Base-by-base conservation (phyloP, 495 filamentous ascomycete genomes). In the Penicillium egyptiacum region DNA sequence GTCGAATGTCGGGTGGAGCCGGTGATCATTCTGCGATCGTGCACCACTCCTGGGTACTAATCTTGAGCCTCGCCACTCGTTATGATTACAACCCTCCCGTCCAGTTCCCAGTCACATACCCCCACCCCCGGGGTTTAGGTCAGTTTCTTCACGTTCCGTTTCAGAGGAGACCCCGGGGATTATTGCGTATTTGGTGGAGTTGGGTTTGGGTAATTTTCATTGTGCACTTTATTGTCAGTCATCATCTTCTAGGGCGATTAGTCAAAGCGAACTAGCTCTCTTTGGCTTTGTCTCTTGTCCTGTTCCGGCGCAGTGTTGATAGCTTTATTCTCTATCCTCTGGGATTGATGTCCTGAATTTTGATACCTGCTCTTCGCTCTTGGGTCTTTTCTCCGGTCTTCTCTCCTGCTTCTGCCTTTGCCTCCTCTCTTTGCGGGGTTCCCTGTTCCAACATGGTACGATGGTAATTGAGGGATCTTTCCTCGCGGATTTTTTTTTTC, bases 171-270 rank as follows among this genome's bases (percentile, higher is more conserved):
- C 37, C 40, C 20, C 22, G 53, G 42, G 30, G 31, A 19, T 39
- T 55, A 23, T 48, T 40, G 53, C 53, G 53, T 55, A 33, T 55
- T 55, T 39, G 53, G 31, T 46, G 53, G 53, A 55, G 53, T 55
- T 55, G 20, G 53, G 53, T 45, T 39, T 55, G 30, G 53, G 42
- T 55, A n/a, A 47, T 55, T 10, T 46, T 26, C 49, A 51, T 41
- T 37, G 41, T 35, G 25, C 19, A 35, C 31, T 47, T n/a, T 19
- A 22, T 39, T 30, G 40, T 26, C 28, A 35, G 16, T 20, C 44
- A 44, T 55, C 52, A 33, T 55, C 22, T 39, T 40, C 39, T 33
- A 26, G 53, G 43, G 28, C 12, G 19, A 33, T 54, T 45, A 25
- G 30, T 45, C 31, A 25, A 19, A 16, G 37, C 41, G 31, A 46